Conservation (phyloP, 352 stramenopile species). For the Phytophthora agathidicida region DNA sequence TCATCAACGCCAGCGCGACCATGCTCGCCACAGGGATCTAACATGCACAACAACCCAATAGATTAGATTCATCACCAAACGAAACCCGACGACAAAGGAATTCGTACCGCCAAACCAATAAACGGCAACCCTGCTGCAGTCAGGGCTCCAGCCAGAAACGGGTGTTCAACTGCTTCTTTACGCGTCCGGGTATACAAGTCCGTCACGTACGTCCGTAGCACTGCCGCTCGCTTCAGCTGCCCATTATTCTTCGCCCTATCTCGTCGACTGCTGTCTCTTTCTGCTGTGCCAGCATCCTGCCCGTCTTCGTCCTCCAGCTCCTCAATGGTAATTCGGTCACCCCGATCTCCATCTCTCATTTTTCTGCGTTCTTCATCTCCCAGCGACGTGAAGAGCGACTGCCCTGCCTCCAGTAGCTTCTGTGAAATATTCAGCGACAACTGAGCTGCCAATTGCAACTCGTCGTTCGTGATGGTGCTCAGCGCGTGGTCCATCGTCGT, state of each 20-base stretch:
- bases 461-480: conserved; percentile 75
- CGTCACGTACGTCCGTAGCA: conserved; percentile 57
- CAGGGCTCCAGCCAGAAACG: conserved; percentile 66
- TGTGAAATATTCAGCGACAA: conserved; percentile 78
- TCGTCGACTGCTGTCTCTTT: conserved; percentile 7
- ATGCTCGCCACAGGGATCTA: conserved; percentile 80
- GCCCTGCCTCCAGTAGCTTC: conserved; percentile 70
- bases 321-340: conserved; percentile 76
- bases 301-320: conserved; percentile 53
- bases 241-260: neutral
- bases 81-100: neutral
- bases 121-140: conserved; percentile 70
- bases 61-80: neutral
- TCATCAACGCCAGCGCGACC: conserved; percentile 67
- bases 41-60: neutral
- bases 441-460: conserved; percentile 68
- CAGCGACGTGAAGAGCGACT: conserved; percentile 75
- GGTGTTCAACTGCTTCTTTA: conserved; percentile 53
- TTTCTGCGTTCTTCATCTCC: conserved; percentile 65
- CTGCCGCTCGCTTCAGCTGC: conserved; percentile 30
- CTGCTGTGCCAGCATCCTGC: conserved; percentile 1
- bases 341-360: conserved; percentile 34
- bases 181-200: conserved; percentile 48
- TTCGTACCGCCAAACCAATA: conserved; percentile 76
- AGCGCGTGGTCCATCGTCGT: conserved; percentile 74